Conservation (phyloP, 116 monocot genomes). For the Dioscorea cayenensis region DNA sequence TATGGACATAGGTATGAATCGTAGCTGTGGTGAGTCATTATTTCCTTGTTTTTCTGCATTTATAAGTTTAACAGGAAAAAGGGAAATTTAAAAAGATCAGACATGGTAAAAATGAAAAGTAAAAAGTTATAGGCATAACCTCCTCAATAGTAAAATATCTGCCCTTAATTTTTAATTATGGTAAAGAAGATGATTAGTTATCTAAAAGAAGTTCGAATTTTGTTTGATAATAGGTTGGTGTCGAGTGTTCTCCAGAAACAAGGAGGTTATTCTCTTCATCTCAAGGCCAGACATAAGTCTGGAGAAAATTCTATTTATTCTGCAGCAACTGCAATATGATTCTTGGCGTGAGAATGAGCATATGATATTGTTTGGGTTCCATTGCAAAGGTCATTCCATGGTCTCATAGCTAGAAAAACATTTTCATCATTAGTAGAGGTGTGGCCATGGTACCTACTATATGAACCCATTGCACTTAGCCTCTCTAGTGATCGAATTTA, state of each 20-base stretch:
- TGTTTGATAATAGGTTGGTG: slow-evolving; percentile 16
- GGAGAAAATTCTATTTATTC: slow-evolving; percentile 22
- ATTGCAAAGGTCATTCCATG: slow-evolving; percentile 2
- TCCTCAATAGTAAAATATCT: no score
- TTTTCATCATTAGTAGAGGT: slow-evolving; percentile 4
- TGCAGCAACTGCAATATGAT: slow-evolving; percentile 10
- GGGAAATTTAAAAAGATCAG: no score
- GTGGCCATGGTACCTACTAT: slow-evolving; percentile 17
- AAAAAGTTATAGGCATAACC: no score
- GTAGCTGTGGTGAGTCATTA: no score
- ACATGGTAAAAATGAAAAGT: no score
- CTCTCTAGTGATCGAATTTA: slow-evolving; percentile 12
- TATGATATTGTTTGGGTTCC: slow-evolving; percentile 36
- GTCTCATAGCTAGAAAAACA: slow-evolving; percentile 8
- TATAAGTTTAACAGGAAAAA: no score
- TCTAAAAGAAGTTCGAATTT: no score
- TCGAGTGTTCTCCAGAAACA: slow-evolving; percentile 17
- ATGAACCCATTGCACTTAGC: slow-evolving; percentile 15
- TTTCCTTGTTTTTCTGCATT: no score
- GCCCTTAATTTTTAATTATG: no score
- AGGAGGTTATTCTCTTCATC: slow-evolving; percentile 25
- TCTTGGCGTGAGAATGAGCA: background rate
- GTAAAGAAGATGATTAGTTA: no score
- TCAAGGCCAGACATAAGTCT: slow-evolving; percentile 10
- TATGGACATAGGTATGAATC: no score